Base-by-base conservation (phyloP, 129 eudicot genomes). In the Chrysanthemum makinoi region DNA sequence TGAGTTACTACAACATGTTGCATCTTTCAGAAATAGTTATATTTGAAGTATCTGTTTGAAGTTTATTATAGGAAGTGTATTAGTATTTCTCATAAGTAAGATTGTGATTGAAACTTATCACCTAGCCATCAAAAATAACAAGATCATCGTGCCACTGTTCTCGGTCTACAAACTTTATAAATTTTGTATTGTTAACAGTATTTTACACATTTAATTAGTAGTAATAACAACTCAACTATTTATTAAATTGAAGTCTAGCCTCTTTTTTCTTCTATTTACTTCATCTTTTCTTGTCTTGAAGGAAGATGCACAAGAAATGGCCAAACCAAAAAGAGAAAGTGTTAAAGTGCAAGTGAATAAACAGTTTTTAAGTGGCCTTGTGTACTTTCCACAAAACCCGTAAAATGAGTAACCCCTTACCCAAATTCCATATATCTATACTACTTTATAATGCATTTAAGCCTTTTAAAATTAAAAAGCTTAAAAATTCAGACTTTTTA, bases 311-410 rank as follows among this genome's bases (percentile, higher is more conserved):
- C 66, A 44, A 62, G 39, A 70, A 53, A 70, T 77, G 66, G 72
- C 72, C 76, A 70, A 72, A 62, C 72, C 15, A 54, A 66, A 78
- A 77, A 71, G 73, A 64, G 62, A 77, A 70, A 46, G 77, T 65
- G 81, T 46, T 71, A 71, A 77, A 77, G 81, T 64, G 77, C 77
- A 78, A 71, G 11, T 67, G 73, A 77, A 70, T 77, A 70, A 77
- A 77, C 76, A 62, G 69, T 70, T 62, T 16, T 57, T 33, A 71
- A 71, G 72, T 71, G 81, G 77, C 77, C 73, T 65, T 71, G 54
- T 78, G 77, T 71, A 64, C 72, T 46, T 78, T 71, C 77, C 81
- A 70, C 67, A 77, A 77, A 77, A 58, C 81, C 81, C 68, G 68
- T 68, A 33, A 60, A 61, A 61, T 65, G 35, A 60, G 52, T 76